phyloP scores from a whole-genome alignment of 2,329 filamentous ascomycete genomes.

The Ambrosiella xylebori region DNA sequence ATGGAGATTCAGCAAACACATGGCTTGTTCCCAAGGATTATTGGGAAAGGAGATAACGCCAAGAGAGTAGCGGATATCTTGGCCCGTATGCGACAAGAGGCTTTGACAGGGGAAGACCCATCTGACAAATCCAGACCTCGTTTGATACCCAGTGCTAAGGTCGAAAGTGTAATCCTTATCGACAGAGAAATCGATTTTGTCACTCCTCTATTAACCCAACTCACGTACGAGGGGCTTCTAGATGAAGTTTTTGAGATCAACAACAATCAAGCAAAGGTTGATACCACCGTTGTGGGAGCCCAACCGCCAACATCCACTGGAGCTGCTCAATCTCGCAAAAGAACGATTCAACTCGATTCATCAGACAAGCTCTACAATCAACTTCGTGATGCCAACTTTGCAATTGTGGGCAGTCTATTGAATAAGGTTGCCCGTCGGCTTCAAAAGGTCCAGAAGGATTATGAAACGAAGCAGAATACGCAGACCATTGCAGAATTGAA shows the following conservation, averaged over 20 bases:
- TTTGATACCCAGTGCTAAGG: slow-evolving; percentile 67
- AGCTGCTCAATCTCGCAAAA: slow-evolving; percentile 49
- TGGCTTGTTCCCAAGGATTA: slow-evolving; percentile 83
- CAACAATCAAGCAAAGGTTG: slow-evolving; percentile 84
- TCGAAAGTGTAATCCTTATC: slow-evolving; percentile 85
- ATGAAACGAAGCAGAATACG: slow-evolving; percentile 74
- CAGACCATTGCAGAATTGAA: slow-evolving; percentile 83
- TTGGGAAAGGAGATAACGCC: slow-evolving; percentile 90
- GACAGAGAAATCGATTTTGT: slow-evolving; percentile 91
- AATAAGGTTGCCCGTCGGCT: slow-evolving; percentile 82
- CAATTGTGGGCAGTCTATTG: slow-evolving; percentile 72
- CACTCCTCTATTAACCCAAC: slow-evolving; percentile 77
- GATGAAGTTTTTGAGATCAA: slow-evolving; percentile 87
- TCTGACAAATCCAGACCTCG: slow-evolving; percentile 44
- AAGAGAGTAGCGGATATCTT: slow-evolving; percentile 76
- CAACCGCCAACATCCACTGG: slow-evolving; percentile 38
- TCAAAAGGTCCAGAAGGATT: slow-evolving; percentile 66
- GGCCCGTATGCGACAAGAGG: slow-evolving; percentile 78
- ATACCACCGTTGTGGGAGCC: slow-evolving; percentile 74
- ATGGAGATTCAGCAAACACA: slow-evolving; percentile 89
- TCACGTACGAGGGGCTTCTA: slow-evolving; percentile 91
- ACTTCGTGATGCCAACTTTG: slow-evolving; percentile 84
- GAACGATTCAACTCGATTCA: slow-evolving; percentile 76
- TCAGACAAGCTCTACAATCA: slow-evolving; percentile 79
- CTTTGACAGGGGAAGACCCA: slow-evolving; percentile 60